Evolutionary conservation across 164 flowering plant genomes (phyloP), one percentile per base, ranked within the genome.

Genomic region (Houttuynia cordata): DNA sequence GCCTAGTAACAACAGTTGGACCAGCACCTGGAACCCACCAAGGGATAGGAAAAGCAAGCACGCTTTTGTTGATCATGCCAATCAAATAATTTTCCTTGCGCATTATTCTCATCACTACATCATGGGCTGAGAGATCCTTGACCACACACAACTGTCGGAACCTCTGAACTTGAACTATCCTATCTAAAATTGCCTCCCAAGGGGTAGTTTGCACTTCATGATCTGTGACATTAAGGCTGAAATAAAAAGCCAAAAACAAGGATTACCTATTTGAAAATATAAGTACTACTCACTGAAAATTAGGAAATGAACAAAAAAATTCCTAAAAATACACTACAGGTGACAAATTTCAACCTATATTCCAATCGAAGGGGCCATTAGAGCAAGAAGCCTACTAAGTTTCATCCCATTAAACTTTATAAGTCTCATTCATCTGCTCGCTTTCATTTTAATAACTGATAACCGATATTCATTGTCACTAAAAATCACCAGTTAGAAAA

Each of bases 51-150:
- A 94, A 87, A 60, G 96, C 83, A 68, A 94, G 87, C n/a, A 94
- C 80, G 7, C 96, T 96, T 72, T 94, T 94, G 67, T 94, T 94
- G 56, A 94, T 74, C 99, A 94, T 86, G 59, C 96, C 99, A 66
- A 94, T 91, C 79, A 94, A 78, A 73, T 91, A 94, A 64, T 94
- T 94, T 63, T 91, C 99, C 78, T 94, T 94, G 70, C 99, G 82
- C 99, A 94, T 94, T 68, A 94, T 71, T 58, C 99, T 79, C 99
- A 94, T 91, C 25, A 91, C 79, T 52, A 88, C 77, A 72, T 91
- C 97, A 76, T 91, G 97, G 54, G 86, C 86, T 61, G 95, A 81
- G 54, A 94, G 90, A 75, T 91, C 86, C 80, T 82, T 94, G 56
- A 88, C 93, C 63, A 91, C 90, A 73, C 96, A 94, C 18, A 94